Evolutionary conservation across 305 asterid genomes (phyloP), one percentile per base, ranked within the genome.

Genomic region (Fraxinus platypoda): DNA sequence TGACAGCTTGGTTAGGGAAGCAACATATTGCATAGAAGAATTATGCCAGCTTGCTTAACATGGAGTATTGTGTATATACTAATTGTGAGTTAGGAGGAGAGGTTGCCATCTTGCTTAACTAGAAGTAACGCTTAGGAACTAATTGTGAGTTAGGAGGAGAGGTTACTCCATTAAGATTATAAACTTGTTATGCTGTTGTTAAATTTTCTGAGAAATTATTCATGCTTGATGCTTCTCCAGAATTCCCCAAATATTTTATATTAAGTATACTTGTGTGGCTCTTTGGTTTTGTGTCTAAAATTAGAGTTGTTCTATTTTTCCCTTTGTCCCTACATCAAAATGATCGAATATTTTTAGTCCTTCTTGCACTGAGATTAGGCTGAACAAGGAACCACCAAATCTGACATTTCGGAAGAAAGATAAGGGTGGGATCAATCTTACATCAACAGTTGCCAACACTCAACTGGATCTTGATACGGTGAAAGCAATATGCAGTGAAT

Each of bases 321-420:
- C 62, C 59, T 49, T 49, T 17, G 6, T 46, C 57, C 54, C 62
- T 49, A 49, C 62, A 15, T 49, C 62, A 49, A 49, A 49, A 49
- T 49, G 62, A 49, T 49, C 19, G 8, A 30, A 38, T 6, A 21
- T 84, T 49, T 15, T 72, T 83, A 17, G 72, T 28, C 79, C 78
- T 64, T 49, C 74, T 81, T 83, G 23, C 62, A 78, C 21, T 77
- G 57, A 31, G 52, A 43, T 80, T 87, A 94, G 99, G 88, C 91
- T 95, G 82, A 95, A 95, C 91, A 95, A 94, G 88, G 98, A 95
- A 88, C 99, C 99, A 15, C 98, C 98, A 79, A 95, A 95, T 88
- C 83, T 94, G 84, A 62, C 94, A 25, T 95, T 95, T 80, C 92
- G 98, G 87, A 94, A 79, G 92, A 95, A 95, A 86, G 99, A 95